phyloP scores from a whole-genome alignment of 768 basidiomycete genomes.

The Hygrophoropsis aurantiaca region DNA sequence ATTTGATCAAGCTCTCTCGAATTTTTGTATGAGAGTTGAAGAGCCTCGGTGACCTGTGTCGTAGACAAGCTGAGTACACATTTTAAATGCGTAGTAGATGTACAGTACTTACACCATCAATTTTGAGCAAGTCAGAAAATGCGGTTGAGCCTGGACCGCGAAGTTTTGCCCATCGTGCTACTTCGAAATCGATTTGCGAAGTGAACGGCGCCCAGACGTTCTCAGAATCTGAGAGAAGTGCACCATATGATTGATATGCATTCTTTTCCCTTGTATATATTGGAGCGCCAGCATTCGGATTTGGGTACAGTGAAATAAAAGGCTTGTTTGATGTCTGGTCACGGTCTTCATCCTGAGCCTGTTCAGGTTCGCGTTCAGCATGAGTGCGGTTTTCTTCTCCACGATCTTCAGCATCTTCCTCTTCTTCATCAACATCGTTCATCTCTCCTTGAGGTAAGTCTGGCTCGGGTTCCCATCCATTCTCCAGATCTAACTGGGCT shows the following conservation, averaged over 20 bases:
- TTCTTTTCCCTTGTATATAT: neutral
- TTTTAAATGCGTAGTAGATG: neutral
- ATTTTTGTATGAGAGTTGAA: constrained; percentile 7
- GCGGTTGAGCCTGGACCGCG: constrained; percentile 36
- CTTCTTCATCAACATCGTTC: no score
- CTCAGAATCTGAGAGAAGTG: neutral
- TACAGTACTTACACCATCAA: constrained; percentile 35
- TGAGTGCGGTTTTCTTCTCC: neutral
- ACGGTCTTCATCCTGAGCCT: neutral
- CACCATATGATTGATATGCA: neutral
- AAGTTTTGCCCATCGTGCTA: constrained; percentile 42
- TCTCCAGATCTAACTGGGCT: neutral
- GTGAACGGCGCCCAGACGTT: constrained; percentile 31
- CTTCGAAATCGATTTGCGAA: constrained; percentile 37
- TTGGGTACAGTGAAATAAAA: neutral
- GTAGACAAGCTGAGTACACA: constrained; percentile 1
- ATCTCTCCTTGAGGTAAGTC: no score
- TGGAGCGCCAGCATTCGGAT: neutral
- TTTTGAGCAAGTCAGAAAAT: constrained; percentile 36
- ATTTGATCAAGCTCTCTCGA: constrained; percentile 14
- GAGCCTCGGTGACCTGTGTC: constrained; percentile 6
- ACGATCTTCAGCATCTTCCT: neutral
- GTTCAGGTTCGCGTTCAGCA: neutral
- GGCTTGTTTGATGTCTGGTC: neutral
- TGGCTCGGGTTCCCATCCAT: neutral